Percentiles rank a stretch among this genome's conserved stretches.
phyloP scores from a whole-genome alignment of 805 yeast genomes.

The Grigorovia humatica region DNA sequence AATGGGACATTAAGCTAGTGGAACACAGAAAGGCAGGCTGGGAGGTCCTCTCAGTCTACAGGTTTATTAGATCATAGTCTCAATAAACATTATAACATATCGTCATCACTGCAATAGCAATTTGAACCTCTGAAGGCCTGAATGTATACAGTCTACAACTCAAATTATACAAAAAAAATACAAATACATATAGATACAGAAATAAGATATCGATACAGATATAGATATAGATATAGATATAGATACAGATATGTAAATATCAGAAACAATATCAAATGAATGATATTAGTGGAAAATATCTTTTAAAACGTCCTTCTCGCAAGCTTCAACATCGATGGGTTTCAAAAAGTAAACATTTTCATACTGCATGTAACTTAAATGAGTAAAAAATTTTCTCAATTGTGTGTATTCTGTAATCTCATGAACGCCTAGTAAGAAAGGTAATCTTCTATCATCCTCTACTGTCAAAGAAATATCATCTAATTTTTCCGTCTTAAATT shows the following conservation, averaged over 20 bases:
- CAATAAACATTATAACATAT: too few relatives aligned
- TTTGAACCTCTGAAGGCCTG: too few relatives aligned
- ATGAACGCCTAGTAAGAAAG: slow-evolving; percentile 24
- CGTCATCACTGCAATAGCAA: too few relatives aligned
- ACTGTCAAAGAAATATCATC: slow-evolving; percentile 16
- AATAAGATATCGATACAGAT: too few relatives aligned
- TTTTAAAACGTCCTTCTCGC: slow-evolving; percentile 44
- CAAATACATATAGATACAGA: not conserved
- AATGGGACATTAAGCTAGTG: slow-evolving; percentile 48
- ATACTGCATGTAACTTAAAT: slow-evolving; percentile 23
- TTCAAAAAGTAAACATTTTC: slow-evolving; percentile 45
- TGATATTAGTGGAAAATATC: slow-evolving; percentile 42
- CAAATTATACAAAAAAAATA: too few relatives aligned
- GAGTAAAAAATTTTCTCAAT: slow-evolving; percentile 20
- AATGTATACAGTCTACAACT: too few relatives aligned
- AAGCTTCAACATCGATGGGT: slow-evolving; percentile 33
- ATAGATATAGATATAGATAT: too few relatives aligned
- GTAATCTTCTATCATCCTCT: slow-evolving; percentile 13
- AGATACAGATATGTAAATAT: too few relatives aligned
- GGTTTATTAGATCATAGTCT: slow-evolving; percentile 10
- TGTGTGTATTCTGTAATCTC: slow-evolving; percentile 16
- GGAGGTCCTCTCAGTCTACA: slow-evolving; percentile 78
- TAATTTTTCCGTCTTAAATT: slow-evolving; percentile 28
- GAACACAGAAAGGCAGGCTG: slow-evolving; percentile 82
- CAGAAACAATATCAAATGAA: too few relatives aligned